Evolutionary conservation across 2,329 filamentous ascomycete genomes (phyloP).

Genomic region (Colletotrichum lindemuthianum): DNA sequence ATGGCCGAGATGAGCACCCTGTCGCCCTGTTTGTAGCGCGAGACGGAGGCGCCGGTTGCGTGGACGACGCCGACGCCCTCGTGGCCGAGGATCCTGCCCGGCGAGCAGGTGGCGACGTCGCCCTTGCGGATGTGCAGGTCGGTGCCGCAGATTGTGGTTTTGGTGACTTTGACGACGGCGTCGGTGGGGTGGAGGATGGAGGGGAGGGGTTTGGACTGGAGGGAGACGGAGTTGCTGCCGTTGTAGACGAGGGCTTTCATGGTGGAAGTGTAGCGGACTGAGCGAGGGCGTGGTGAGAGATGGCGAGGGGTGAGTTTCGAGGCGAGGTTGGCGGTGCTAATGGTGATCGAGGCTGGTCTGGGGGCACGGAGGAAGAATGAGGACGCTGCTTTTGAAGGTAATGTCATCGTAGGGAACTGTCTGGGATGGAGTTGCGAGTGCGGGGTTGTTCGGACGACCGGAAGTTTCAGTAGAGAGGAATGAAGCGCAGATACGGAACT

Average conservation of each 20-base stretch:
- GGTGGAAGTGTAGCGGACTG: constrained; percentile 23
- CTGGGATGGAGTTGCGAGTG: not conserved
- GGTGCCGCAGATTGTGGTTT: constrained; percentile 48
- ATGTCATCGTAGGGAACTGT: constrained; percentile 14
- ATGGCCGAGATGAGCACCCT: constrained; percentile 49
- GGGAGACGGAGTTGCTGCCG: constrained; percentile 44
- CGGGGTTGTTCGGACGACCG: constrained; percentile 12
- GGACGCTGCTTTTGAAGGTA: constrained; percentile 5
- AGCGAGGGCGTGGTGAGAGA: constrained; percentile 2
- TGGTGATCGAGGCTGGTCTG: not conserved
- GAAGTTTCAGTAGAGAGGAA: not conserved
- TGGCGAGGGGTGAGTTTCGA: not conserved
- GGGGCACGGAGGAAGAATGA: constrained; percentile 11
- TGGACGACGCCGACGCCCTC: constrained; percentile 53
- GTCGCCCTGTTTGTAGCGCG: constrained; percentile 48
- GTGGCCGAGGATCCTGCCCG: constrained; percentile 47
- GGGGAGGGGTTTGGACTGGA: constrained; percentile 48
- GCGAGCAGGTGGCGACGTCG: constrained; percentile 28
- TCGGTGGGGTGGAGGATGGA: constrained; percentile 41
- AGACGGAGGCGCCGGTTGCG: constrained; percentile 47
- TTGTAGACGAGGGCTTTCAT: constrained; percentile 61
- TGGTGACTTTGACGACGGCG: constrained; percentile 48
- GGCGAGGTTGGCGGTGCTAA: not conserved
- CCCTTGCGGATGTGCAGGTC: constrained; percentile 50
- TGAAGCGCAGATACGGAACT: not conserved